Conservation (phyloP, 208 protist species). For the Crithidia sp. region DNA sequence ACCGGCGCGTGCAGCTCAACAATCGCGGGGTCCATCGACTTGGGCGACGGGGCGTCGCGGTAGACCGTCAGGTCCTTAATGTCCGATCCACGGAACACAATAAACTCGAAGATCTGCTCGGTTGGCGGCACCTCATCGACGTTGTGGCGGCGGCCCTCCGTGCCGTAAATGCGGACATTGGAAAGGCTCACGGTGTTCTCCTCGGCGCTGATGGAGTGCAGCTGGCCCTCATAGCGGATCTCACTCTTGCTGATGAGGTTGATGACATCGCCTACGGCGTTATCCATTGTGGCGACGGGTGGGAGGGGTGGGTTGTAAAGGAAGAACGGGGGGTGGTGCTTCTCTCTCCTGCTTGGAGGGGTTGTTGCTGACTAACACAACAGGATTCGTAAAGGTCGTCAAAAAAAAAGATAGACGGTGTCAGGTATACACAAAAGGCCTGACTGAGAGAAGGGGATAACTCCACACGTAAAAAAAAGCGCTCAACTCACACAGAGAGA, state of each 20-base stretch:
- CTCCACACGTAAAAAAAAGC: too few relatives aligned
- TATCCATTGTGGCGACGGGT: slow-evolving; percentile 25
- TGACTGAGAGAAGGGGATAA: too few relatives aligned
- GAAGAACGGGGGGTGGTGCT: too few relatives aligned
- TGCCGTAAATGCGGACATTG: slow-evolving; percentile 90
- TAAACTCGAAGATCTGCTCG: slow-evolving; percentile 85
- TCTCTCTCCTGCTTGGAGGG: too few relatives aligned
- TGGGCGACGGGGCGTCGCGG: slow-evolving; percentile 43
- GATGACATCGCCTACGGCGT: slow-evolving; percentile 70
- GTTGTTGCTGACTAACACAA: too few relatives aligned
- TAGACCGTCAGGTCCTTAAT: slow-evolving; percentile 88
- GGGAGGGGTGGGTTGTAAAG: too few relatives aligned
- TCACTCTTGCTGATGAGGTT: slow-evolving; percentile 87
- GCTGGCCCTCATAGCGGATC: slow-evolving; percentile 88
- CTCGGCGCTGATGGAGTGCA: slow-evolving; percentile 72
- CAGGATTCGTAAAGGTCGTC: too few relatives aligned
- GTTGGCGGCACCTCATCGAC: slow-evolving; percentile 62
- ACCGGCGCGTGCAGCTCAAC: slow-evolving; percentile 54
- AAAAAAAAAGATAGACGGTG: not conserved
- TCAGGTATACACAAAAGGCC: too few relatives aligned
- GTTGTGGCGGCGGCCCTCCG: slow-evolving; percentile 75
- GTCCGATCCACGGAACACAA: slow-evolving; percentile 89
- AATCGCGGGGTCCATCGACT: slow-evolving; percentile 79
- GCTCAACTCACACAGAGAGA: too few relatives aligned
- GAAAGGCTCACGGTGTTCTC: slow-evolving; percentile 87